Base-by-base conservation (phyloP, 257 asterid species). In the Lantana camara region DNA sequence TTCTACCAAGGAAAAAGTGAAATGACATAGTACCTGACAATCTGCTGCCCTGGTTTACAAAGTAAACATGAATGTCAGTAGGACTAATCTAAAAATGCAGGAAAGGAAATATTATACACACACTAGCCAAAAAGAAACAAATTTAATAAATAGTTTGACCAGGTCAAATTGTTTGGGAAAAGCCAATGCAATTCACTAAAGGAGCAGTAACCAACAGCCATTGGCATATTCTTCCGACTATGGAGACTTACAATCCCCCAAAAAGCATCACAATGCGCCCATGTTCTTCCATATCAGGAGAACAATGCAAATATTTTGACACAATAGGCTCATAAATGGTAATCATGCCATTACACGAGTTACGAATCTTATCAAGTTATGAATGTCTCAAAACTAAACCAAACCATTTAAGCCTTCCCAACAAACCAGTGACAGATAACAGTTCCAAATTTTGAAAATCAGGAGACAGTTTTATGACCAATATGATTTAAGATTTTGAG, bases 41-140 rank as follows among this genome's bases (percentile, higher is more conserved):
- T 86, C 96, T 12, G 93, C 95, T 15, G 95, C 95, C 90, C 95
- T 89, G 93, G 58, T 74, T 68, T 46, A 84, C 64, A 69, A 77
- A 54, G 59, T 65, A 83, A 60, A 70, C 49, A 60, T 45, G 27
- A 35, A 35, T 35, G 40, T 78, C 71, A 80, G 72, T 68, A 66
- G 35, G 65, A 27, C 38, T 47, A 23, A 62, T 48, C 35, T 21
- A 65, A 42, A 27, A 51, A 45, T 37, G 15, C 20, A 56, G 29
- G 38, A 57, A 20, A 42, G 14, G 45, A 45, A 52, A 64, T 23
- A 50, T 19, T 35, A 35, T 35, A 35, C 40, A 35, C 7, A 27
- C n/a, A 5, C 5, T 27, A 35, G 40, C 40, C 40, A 35, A 35
- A 35, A 35, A 4, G 11, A 35, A 1, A 35, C 40, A 35, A 1